Evolutionary conservation across 2,329 filamentous ascomycete species (phyloP).

Genomic region (Colletotrichum falcatum): DNA sequence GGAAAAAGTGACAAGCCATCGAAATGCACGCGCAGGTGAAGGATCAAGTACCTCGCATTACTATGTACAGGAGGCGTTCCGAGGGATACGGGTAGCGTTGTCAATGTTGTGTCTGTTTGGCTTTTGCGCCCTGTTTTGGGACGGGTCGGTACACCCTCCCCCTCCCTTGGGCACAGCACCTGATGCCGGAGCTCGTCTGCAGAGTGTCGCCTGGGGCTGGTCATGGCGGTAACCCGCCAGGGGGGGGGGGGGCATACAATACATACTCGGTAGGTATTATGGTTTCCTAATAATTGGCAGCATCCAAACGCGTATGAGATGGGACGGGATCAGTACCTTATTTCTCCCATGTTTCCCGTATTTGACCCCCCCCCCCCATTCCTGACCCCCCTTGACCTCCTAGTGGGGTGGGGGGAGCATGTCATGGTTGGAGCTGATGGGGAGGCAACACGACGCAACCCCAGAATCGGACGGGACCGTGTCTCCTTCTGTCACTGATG

Average conservation of each 20-base stretch:
- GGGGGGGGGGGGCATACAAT: not conserved
- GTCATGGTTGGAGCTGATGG: constrained; percentile 31
- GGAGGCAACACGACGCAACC: constrained; percentile 34
- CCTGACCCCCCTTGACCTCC: constrained; percentile 13
- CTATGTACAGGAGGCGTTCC: constrained; percentile 1
- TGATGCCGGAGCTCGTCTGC: not conserved
- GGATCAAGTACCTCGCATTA: constrained; percentile 12
- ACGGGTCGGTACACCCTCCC: constrained; percentile 9
- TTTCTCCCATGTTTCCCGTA: constrained; percentile 39
- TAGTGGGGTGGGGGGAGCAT: constrained; percentile 28
- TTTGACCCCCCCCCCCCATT: constrained; percentile 32
- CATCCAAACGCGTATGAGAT: constrained; percentile 11
- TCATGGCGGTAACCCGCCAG: constrained; percentile 7
- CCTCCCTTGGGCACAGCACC: not conserved
- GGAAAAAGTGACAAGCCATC: constrained; percentile 5
- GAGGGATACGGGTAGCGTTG: not conserved
- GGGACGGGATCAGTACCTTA: constrained; percentile 34
- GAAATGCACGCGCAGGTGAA: constrained; percentile 4
- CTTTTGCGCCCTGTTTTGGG: constrained; percentile 7
- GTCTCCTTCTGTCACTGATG: constrained; percentile 19
- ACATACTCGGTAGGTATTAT: not conserved
- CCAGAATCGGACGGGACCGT: constrained; percentile 25
- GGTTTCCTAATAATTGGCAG: constrained; percentile 25
- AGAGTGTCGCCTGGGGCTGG: constrained; percentile 5
- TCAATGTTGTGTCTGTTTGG: constrained; percentile 15